These are phyloP conservation scores for Sicyos baderoa DNA, from an alignment of 306 rosid genomes.

Conservation along the genomic window DNA sequence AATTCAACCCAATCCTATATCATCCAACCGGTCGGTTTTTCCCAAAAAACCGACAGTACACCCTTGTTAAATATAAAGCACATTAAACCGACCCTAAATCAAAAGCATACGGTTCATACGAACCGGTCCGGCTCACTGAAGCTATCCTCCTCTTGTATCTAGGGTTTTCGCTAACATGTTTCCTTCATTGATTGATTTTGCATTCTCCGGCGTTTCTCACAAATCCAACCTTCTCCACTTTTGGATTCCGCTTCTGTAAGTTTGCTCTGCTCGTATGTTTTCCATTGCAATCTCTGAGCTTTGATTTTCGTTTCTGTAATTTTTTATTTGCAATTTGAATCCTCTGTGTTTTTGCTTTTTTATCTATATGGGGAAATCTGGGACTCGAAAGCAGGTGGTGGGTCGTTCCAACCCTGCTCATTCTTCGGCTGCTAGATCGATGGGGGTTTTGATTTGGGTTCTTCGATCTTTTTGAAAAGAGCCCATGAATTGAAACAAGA, in stretches of 20 bases:
- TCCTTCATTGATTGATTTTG: neutral
- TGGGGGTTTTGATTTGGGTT: conserved; percentile 62
- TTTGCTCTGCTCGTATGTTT: neutral
- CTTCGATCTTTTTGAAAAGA: conserved; percentile 70
- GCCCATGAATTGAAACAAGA: conserved; percentile 93
- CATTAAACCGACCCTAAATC: too few relatives aligned
- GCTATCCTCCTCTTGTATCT: conserved; percentile 11
- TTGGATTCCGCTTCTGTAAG: neutral
- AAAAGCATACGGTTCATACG: too few relatives aligned
- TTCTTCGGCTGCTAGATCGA: conserved; percentile 32
- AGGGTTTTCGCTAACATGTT: conserved; percentile 10
- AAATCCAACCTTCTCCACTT: neutral
- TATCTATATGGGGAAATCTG: conserved; percentile 80
- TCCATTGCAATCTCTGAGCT: neutral
- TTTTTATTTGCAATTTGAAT: neutral
- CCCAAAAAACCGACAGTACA: too few relatives aligned
- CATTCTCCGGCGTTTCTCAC: too few relatives aligned
- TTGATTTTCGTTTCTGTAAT: neutral
- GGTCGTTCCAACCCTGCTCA: conserved; percentile 53
- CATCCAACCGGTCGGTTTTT: too few relatives aligned
- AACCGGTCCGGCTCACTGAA: neutral
- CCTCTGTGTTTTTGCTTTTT: neutral
- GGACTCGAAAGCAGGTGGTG: conserved; percentile 84
- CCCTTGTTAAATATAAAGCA: too few relatives aligned
- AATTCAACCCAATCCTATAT: too few relatives aligned